These are phyloP conservation scores for Tranzscheliella williamsii DNA, from an alignment of 1,284 basidiomycete genomes.

Conservation along the genomic window DNA sequence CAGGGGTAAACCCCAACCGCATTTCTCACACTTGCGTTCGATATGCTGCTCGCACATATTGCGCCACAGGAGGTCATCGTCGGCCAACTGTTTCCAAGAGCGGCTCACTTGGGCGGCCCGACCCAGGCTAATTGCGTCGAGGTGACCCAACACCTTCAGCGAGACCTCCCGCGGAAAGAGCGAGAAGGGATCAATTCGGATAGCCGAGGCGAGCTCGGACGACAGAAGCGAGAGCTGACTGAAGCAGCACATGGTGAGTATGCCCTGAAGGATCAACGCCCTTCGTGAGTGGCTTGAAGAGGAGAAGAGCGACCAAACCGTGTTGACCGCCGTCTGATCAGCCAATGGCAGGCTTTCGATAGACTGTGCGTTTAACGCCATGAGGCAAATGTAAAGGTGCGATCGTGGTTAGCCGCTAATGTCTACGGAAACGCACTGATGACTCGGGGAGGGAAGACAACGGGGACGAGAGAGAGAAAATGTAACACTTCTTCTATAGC, in stretches of 20 bases:
- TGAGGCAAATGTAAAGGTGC: no score
- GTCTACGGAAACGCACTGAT: no score
- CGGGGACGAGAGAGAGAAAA: no score
- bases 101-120: conserved; percentile 90
- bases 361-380: no score
- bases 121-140: conserved; percentile 93
- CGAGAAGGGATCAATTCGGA: conserved; percentile 85
- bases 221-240: conserved; percentile 96
- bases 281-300: conserved; percentile 87
- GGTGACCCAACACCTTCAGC: conserved; percentile 84
- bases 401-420: no score
- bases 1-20: conserved; percentile 94
- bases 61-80: conserved; percentile 94
- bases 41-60: conserved; percentile 99
- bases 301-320: conserved; percentile 95
- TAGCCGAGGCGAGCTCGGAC: conserved; percentile 85
- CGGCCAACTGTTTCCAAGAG: conserved; percentile 84
- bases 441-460: no score
- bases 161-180: conserved; percentile 88
- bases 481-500: conserved; percentile 53
- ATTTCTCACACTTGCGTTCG: conserved; percentile 93
- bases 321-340: conserved; percentile 86
- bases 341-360: conserved; percentile 86
- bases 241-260: conserved; percentile 99
- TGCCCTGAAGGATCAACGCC: conserved; percentile 89